Evolutionary conservation across 176 grass and related monocot genomes (phyloP).

Genomic region (Triticum aestivum): DNA sequence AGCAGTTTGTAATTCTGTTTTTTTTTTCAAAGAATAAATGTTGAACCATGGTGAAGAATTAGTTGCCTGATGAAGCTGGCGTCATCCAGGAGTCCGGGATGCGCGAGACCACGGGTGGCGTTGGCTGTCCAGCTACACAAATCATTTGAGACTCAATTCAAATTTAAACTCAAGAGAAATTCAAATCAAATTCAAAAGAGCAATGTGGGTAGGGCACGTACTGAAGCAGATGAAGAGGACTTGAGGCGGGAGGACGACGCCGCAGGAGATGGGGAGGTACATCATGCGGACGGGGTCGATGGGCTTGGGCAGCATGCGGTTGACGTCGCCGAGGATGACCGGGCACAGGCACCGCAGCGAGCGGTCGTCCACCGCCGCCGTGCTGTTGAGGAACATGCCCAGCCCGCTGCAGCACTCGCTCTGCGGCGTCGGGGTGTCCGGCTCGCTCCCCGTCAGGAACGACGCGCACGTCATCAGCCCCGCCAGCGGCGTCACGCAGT

Average conservation of each 20-base stretch:
- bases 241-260: conserved; percentile 44
- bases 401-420: conserved; percentile 47
- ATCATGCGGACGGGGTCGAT: conserved; percentile 49
- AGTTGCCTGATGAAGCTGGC: conserved; percentile 28
- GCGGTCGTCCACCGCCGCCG: neutral
- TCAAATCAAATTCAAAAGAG: neutral
- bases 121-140: conserved; percentile 9
- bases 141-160: neutral
- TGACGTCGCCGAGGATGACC: conserved; percentile 50
- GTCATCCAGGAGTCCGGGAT: conserved; percentile 37
- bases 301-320: conserved; percentile 46
- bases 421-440: conserved; percentile 44
- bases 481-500: conserved; percentile 51
- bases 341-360: conserved; percentile 50
- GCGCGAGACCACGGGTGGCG: conserved; percentile 24
- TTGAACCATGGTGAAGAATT: neutral
- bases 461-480: conserved; percentile 52
- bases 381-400: conserved; percentile 41
- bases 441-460: conserved; percentile 38
- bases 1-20: neutral
- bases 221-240: conserved; percentile 52
- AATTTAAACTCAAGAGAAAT: neutral
- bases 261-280: conserved; percentile 50
- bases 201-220: neutral
- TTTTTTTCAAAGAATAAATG: neutral